Base-by-base conservation (phyloP, 805 yeast species). In the Teunomyces atbi region DNA sequence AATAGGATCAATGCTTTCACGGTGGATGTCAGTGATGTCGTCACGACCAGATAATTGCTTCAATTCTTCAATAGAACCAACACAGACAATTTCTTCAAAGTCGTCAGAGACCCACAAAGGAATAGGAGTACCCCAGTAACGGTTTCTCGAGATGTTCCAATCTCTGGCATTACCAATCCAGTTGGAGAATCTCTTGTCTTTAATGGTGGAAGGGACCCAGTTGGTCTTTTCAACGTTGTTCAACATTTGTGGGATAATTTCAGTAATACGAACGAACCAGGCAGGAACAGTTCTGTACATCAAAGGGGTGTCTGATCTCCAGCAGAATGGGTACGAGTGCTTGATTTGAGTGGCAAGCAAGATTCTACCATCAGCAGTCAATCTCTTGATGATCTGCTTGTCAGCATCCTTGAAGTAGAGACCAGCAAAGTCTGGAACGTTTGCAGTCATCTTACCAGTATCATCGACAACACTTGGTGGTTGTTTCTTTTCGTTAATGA, bases 61-160 rank as follows among this genome's bases (percentile, higher is more conserved):
- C 64, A 94, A 82, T 74, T 94, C 96, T 49, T 81, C 84, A 57
- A 94, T 78, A 36, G 97, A 89, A 47, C 97, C 96, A 56, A 94
- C 73, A 76, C 97, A 94, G 35, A 94, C 92, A 54, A 92, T 71
- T 74, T 94, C 99, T 70, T 88, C 86, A 56, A 77, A 82, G 66
- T 94, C 99, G 15, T 91, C 98, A 56, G 91, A 83, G 45, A 82
- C 96, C 99, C 99, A 94, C 63, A 94, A 74, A 52, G 99, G 99
- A 58, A 94, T 83, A 50, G 99, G 99, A 26, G 98, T 94, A 76
- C 99, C 99, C 99, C 99, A 94, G 73, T 94, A 94, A 72, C 99
- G 82, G 77, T 92, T 92, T 80, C 99, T 87, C 20, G 97, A 90
- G 53, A 94, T 81, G 65, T 94, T 94, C 99, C 99, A 94, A 71